phyloP scores from a whole-genome alignment of 495 filamentous ascomycete genomes.

The Aspergillus heteromorphus region DNA sequence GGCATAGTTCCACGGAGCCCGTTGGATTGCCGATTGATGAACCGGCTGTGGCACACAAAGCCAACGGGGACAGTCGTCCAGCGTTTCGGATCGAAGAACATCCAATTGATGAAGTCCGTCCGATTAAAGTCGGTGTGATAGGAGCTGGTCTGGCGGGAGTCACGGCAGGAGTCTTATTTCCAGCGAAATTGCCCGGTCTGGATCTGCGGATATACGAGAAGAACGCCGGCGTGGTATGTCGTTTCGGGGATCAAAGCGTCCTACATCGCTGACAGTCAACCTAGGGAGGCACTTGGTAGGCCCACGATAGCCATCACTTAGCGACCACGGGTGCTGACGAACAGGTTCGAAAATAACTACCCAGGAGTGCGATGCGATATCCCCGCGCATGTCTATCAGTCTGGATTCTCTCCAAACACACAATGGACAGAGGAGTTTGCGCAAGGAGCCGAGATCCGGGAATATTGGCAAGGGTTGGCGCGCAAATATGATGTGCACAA shows the following conservation, averaged over 20 bases:
- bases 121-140: slow-evolving; percentile 48
- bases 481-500: slow-evolving; percentile 57
- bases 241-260: not conserved
- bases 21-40: not conserved
- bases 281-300: slow-evolving; percentile 48
- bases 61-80: not conserved
- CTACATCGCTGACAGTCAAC: not conserved
- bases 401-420: slow-evolving; percentile 58
- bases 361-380: slow-evolving; percentile 60
- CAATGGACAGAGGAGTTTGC: slow-evolving; percentile 65
- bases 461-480: slow-evolving; percentile 58
- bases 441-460: slow-evolving; percentile 56
- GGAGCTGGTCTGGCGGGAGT: slow-evolving; percentile 50
- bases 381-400: slow-evolving; percentile 67
- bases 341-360: slow-evolving; percentile 51
- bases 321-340: not conserved
- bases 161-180: slow-evolving; percentile 44
- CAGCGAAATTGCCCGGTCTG: slow-evolving; percentile 45
- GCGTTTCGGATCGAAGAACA: slow-evolving; percentile 37
- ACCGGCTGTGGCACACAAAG: not conserved
- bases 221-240: slow-evolving; percentile 47
- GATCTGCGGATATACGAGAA: slow-evolving; percentile 53
- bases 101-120: slow-evolving; percentile 33
- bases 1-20: not conserved
- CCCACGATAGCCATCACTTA: not conserved